Conservation (phyloP, 176 grass and related monocot species). For the Melocanna baccifera region DNA sequence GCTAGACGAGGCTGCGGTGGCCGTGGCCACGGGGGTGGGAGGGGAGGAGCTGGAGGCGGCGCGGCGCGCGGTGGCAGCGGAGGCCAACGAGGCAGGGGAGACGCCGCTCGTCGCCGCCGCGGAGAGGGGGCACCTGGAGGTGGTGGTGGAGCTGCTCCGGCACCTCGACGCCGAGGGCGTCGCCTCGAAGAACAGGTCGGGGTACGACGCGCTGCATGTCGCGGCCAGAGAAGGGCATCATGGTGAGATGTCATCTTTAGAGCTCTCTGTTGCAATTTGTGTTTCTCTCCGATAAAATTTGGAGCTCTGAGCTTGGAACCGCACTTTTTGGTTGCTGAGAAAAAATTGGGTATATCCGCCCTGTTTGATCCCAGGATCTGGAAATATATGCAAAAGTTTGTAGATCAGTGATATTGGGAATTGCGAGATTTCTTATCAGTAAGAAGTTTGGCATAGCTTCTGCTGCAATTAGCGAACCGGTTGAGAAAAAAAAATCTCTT, state of each 20-base stretch:
- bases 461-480: background rate
- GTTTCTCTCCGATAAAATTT: background rate
- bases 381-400: background rate
- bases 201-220: slow-evolving; percentile 79
- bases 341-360: background rate
- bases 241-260: slow-evolving; percentile 39
- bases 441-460: background rate
- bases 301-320: background rate
- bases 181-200: slow-evolving; percentile 62
- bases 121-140: slow-evolving; percentile 63
- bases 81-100: slow-evolving; percentile 75
- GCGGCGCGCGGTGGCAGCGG: slow-evolving; percentile 50
- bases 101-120: slow-evolving; percentile 68
- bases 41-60: slow-evolving; percentile 51
- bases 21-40: slow-evolving; percentile 31
- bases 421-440: background rate
- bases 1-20: slow-evolving; percentile 38
- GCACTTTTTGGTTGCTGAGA: slow-evolving; percentile 4
- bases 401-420: background rate
- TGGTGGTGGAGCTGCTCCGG: slow-evolving; percentile 61
- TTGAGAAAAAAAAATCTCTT: background rate
- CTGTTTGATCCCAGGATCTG: slow-evolving; percentile 2
- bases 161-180: slow-evolving; percentile 57
- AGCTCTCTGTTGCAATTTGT: background rate
- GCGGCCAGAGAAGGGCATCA: slow-evolving; percentile 68